These are phyloP conservation scores for Populus davidiana DNA, from an alignment of 345 rosid genomes.

Conservation along the genomic window DNA sequence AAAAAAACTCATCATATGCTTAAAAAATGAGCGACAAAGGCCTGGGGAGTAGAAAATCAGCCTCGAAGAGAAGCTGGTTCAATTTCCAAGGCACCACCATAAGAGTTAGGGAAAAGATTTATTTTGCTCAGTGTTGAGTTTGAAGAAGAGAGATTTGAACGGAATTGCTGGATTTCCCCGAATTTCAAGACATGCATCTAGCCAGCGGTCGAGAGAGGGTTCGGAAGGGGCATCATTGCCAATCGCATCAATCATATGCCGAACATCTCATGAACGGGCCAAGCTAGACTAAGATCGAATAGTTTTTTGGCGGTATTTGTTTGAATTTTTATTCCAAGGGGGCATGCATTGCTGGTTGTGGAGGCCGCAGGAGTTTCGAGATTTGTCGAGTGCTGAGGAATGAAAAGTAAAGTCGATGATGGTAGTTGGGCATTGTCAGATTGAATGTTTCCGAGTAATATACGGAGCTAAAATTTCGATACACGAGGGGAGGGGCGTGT, in stretches of 20 bases:
- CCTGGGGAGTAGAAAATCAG: not conserved
- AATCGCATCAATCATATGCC: not conserved
- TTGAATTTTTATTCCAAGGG: not conserved
- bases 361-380: not conserved
- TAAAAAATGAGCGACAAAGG: not conserved
- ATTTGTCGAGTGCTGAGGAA: not conserved
- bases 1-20: not conserved
- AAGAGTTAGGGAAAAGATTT: slow-evolving; percentile 20
- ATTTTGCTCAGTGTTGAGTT: not conserved
- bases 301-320: not conserved
- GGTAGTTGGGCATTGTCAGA: not conserved
- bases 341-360: not conserved
- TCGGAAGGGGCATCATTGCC: not conserved
- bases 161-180: not conserved
- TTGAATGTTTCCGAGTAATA: slow-evolving; percentile 5
- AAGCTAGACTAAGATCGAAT: not conserved
- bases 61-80: not conserved
- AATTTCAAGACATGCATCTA: not conserved
- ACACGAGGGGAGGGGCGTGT: not conserved
- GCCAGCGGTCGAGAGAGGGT: not conserved
- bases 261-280: not conserved
- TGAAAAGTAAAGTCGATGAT: not conserved
- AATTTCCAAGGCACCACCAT: slow-evolving; percentile 29
- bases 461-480: not conserved
- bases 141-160: slow-evolving; percentile 6